Evolutionary conservation across 768 basidiomycete species (phyloP), one percentile per base, ranked within the genome.

Genomic region (Harrya chromipes): DNA sequence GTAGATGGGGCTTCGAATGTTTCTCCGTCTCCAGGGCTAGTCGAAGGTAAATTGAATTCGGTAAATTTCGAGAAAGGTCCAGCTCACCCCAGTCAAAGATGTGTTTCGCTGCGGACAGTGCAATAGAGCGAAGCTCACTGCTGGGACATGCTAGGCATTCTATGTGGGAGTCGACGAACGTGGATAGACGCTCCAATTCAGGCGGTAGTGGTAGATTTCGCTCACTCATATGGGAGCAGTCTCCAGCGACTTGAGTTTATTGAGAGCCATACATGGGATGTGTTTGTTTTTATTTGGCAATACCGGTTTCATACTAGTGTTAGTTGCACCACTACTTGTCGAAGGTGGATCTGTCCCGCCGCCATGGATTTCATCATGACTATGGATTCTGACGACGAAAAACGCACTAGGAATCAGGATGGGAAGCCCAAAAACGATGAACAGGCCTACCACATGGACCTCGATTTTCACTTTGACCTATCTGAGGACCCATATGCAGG

Each of bases 401-500:
- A 80, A 27, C 55, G 49, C n/a, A 53, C 62, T 19, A 53, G 21
- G 38, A 59, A 54, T 21, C 54, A 55, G 34, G 56, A 57, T 4
- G 57, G 56, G 31, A 62, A 56, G 37, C 59, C 61, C 45, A 31
- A 51, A 9, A 61, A 67, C 47, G 68, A 72, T 24, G 69, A 67
- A 40, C 85, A 85, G 33, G 83, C 82, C 29, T 75, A 73, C 33
- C 78, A 75, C 48, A 75, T 97, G 34, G 79, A 95, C 68, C 88
- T 87, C 13, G 85, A 86, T 46, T 92, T 95, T 63, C 75, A 78
- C 29, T 95, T 97, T 62, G 90, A 93, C 67, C 58, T 85, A 14
- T 78, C 77, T 35, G 88, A 82, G 26, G 87, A 90, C 63, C 82
- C 81, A 21, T 86, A 86, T 55, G 62, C 67, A 14, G 82, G 87